Evolutionary conservation across 768 basidiomycete genomes (phyloP).

Genomic region (Sarcodon aspratus): DNA sequence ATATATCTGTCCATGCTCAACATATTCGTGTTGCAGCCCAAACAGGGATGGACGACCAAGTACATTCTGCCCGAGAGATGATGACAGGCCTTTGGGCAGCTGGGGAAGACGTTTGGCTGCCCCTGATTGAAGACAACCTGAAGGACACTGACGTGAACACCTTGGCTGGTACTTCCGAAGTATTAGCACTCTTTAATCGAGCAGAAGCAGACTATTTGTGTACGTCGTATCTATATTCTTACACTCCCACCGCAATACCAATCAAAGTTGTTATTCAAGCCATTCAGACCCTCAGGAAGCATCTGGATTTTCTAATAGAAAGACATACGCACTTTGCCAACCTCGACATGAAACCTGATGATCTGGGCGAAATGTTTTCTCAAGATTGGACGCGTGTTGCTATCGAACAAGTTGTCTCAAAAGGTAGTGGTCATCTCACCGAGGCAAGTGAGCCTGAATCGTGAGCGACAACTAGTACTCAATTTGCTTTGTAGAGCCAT

Average conservation of each 20-base stretch:
- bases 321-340: conserved; percentile 23
- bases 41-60: conserved; percentile 47
- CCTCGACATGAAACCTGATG: conserved; percentile 30
- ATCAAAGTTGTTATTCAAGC: conserved; percentile 30
- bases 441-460: conserved; percentile 30
- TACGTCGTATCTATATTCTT: conserved; percentile 27
- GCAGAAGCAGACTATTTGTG: conserved; percentile 76
- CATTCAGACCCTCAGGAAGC: conserved; percentile 60
- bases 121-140: conserved; percentile 46
- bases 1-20: conserved; percentile 51
- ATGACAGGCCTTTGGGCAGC: conserved; percentile 50
- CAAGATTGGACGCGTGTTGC: conserved; percentile 48
- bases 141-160: conserved; percentile 39
- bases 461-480: neutral
- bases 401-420: conserved; percentile 39
- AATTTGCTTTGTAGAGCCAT: conserved; percentile 39
- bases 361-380: conserved; percentile 48
- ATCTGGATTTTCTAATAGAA: conserved; percentile 48
- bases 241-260: conserved; percentile 3
- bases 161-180: conserved; percentile 35
- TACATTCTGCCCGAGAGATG: conserved; percentile 54
- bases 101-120: conserved; percentile 66
- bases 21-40: conserved; percentile 54
- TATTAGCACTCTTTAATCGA: conserved; percentile 49
- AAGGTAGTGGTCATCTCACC: conserved; percentile 51